phyloP scores from a whole-genome alignment of 495 filamentous ascomycete genomes.

The Aspergillus saccharolyticus region DNA sequence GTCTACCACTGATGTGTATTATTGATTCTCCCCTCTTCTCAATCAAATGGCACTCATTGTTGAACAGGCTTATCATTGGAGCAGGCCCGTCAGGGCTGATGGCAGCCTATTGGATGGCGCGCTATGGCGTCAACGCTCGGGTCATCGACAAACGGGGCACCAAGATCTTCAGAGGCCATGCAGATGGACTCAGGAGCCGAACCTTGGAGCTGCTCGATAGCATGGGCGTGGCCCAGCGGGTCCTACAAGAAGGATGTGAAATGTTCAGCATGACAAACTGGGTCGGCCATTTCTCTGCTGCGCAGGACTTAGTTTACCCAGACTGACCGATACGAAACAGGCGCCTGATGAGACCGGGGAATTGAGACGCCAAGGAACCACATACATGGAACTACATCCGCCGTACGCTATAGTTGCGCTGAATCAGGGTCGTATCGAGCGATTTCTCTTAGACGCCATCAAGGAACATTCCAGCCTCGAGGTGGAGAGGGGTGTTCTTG shows the following conservation, averaged over 20 bases:
- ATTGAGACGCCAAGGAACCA: conserved; percentile 47
- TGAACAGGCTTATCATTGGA: conserved; percentile 48
- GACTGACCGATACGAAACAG: conserved; percentile 10
- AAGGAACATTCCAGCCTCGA: conserved; percentile 39
- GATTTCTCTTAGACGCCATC: conserved; percentile 51
- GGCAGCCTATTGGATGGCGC: conserved; percentile 59
- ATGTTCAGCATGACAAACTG: conserved; percentile 40
- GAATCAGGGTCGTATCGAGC: conserved; percentile 53
- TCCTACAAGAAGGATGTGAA: conserved; percentile 55
- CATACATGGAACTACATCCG: conserved; percentile 43
- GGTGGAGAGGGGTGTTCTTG: conserved; percentile 47
- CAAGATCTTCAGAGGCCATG: conserved; percentile 53
- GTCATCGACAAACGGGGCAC: conserved; percentile 58
- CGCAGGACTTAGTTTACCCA: background rate
- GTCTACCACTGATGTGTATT: conserved; percentile 8
- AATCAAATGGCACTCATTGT: background rate
- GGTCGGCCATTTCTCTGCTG: conserved; percentile 1
- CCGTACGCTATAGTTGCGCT: conserved; percentile 49
- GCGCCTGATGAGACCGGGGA: conserved; percentile 40
- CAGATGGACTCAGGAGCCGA: conserved; percentile 56
- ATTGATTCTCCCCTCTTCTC: background rate
- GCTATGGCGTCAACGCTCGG: conserved; percentile 52
- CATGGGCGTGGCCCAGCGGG: conserved; percentile 57
- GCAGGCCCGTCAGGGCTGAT: conserved; percentile 65
- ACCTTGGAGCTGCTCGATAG: conserved; percentile 63